A percentile compares a stretch with the other conserved stretches of the same genome.
Evolutionary conservation across 1,284 basidiomycete species (phyloP).

Genomic region (Volvariella volvacea): DNA sequence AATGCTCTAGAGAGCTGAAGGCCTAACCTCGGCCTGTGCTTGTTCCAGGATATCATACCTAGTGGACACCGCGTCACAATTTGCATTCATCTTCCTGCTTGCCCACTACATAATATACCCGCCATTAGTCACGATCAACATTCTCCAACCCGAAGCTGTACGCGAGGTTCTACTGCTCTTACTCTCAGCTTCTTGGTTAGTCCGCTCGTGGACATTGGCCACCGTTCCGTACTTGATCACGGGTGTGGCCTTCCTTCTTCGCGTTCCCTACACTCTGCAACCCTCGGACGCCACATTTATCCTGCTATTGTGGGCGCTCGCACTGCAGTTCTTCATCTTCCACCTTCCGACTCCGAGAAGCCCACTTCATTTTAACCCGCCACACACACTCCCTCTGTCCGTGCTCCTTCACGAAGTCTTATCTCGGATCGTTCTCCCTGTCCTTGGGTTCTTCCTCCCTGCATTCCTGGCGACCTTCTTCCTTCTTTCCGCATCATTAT

Average conservation of each 20-base stretch:
- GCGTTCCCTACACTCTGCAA: conserved; percentile 27
- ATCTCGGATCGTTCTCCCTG: conserved; percentile 29
- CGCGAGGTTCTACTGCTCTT: conserved; percentile 33
- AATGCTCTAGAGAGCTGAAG: not conserved
- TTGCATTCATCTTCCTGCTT: conserved; percentile 33
- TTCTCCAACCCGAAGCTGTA: conserved; percentile 14
- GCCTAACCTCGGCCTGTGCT: not conserved
- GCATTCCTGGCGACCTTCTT: conserved; percentile 33
- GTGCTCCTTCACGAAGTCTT: conserved; percentile 32
- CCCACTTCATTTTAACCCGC: conserved; percentile 34
- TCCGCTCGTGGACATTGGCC: conserved; percentile 16
- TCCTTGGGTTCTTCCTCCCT: conserved; percentile 41
- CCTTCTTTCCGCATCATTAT: conserved; percentile 35
- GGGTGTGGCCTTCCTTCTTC: conserved; percentile 20
- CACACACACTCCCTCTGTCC: conserved; percentile 35
- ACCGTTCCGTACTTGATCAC: conserved; percentile 14
- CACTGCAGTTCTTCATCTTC: conserved; percentile 33
- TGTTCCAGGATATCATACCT: conserved; percentile 37
- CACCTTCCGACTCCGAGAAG: conserved; percentile 36
- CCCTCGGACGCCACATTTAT: conserved; percentile 31
- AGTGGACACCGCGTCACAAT: conserved; percentile 32
- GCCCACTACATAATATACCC: conserved; percentile 40
- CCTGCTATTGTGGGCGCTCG: conserved; percentile 31
- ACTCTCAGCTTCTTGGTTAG: conserved; percentile 24
- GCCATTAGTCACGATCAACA: conserved; percentile 22